Evolutionary conservation across 192 early-diverging fungal species (phyloP), one percentile per base, ranked within the genome.

Genomic region (Backusella sp.): DNA sequence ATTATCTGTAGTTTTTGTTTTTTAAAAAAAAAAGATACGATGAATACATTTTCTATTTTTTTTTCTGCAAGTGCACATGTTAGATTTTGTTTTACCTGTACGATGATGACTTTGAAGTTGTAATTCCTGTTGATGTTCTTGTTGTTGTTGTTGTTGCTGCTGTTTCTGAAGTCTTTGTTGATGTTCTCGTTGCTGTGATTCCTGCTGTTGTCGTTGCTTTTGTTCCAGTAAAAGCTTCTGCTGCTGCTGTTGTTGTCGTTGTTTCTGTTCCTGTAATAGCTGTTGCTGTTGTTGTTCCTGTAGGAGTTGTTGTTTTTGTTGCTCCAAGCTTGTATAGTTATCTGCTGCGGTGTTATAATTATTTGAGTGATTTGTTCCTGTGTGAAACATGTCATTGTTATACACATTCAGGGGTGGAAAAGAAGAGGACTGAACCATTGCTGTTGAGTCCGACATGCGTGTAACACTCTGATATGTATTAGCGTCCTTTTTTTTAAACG

Each of bases 351-450:
- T 62, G 23, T 8, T 62, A 14, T n/a, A 4, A 62, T 23, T 62
- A 62, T 28, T n/a, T n/a, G 46, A 49, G 46, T 49, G 46, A 62
- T 62, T 62, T 28, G 21, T 1, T 62, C 23, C 12, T 62, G 56
- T 26, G 56, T 62, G 56, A 28, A 62, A 28, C 26, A 62, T 62
- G 56, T 62, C 56, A 62, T 28, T 28, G 23, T 62, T 28, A 62
- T 62, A 62, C 56, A 62, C 26, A 28, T 62, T 62, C 56, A 62
- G 56, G 56, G 56, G 56, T 62, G 21, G 56, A 62, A 62, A 62
- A 19, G 46, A 49, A 49, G 46, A n/a, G 11, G 56, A 15, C 21
- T 59, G 53, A 59, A 59, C 4, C 17, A 59, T 12, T 59, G 53
- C 12, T 59, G 53, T 12, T 59, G 53, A n/a, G 46, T 49, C 53